These are phyloP conservation scores for Suhomyces sp. DNA, from an alignment of 805 yeast species.

Conservation along the genomic window DNA sequence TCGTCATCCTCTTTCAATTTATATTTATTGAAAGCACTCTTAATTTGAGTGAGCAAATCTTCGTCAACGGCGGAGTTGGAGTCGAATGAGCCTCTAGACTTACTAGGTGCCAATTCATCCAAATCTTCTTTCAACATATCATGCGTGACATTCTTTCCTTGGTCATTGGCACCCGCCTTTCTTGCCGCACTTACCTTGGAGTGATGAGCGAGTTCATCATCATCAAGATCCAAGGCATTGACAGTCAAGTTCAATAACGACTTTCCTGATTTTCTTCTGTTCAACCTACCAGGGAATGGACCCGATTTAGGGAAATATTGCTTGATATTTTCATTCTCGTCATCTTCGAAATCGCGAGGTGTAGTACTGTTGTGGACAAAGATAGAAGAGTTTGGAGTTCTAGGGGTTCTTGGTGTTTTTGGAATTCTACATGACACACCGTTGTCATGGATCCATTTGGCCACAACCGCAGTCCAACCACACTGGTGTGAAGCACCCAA, in stretches of 20 bases:
- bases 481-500: slow-evolving; percentile 91
- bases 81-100: slow-evolving; percentile 27
- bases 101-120: slow-evolving; percentile 16
- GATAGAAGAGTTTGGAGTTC: slow-evolving; percentile 25
- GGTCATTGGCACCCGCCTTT: slow-evolving; percentile 12
- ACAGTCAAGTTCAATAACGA: slow-evolving; percentile 68
- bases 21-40: slow-evolving; percentile 35
- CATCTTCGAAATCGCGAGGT: slow-evolving; percentile 16
- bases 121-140: slow-evolving; percentile 18
- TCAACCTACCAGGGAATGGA: slow-evolving; percentile 52
- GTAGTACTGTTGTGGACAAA: slow-evolving; percentile 16
- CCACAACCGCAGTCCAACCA: slow-evolving; percentile 95
- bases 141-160: slow-evolving; percentile 18
- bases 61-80: slow-evolving; percentile 29
- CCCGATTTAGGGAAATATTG: slow-evolving; percentile 44
- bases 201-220: slow-evolving; percentile 46
- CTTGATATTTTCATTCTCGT: slow-evolving; percentile 31
- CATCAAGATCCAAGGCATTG: slow-evolving; percentile 62
- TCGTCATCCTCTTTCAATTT: slow-evolving; percentile 27
- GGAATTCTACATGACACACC: slow-evolving; percentile 66
- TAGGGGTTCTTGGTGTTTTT: slow-evolving; percentile 38
- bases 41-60: slow-evolving; percentile 34
- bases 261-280: slow-evolving; percentile 71
- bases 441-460: slow-evolving; percentile 86
- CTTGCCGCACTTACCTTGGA: slow-evolving; percentile 16